Percentiles rank a stretch among this genome's conserved stretches.
These are phyloP conservation scores for Pseudogymnoascus sp. DNA, from an alignment of 2,329 filamentous ascomycete species.

Conservation along the genomic window DNA sequence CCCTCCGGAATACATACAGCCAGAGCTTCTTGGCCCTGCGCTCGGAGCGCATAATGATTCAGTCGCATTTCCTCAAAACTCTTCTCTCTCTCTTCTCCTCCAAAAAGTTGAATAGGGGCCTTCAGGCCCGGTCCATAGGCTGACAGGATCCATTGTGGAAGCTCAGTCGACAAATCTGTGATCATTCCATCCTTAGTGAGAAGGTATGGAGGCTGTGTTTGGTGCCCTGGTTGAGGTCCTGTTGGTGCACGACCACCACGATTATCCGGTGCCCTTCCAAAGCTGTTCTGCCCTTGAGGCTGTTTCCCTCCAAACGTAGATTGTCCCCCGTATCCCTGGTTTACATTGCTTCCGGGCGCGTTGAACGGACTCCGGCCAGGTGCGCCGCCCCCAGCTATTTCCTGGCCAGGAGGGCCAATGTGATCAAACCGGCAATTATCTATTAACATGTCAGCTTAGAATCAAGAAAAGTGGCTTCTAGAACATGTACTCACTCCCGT, in stretches of 20 bases:
- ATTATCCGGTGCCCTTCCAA: conserved; percentile 2
- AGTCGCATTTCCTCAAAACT: conserved; percentile 81
- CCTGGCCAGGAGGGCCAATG: conserved; percentile 11
- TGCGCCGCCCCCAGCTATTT: neutral
- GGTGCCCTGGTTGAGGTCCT: neutral
- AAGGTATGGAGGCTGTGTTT: conserved; percentile 20
- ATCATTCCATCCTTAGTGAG: conserved; percentile 44
- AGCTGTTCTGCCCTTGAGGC: conserved; percentile 16
- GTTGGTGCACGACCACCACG: conserved; percentile 12
- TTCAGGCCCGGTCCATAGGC: conserved; percentile 72
- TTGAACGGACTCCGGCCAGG: conserved; percentile 15
- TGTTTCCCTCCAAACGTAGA: conserved; percentile 10
- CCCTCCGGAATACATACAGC: conserved; percentile 23
- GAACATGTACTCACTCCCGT: conserved; percentile 43
- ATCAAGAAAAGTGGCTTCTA: neutral
- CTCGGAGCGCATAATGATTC: conserved; percentile 55
- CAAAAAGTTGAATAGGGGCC: conserved; percentile 74
- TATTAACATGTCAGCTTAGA: conserved; percentile 23
- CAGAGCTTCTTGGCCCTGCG: conserved; percentile 24
- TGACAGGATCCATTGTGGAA: conserved; percentile 78
- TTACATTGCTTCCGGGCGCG: conserved; percentile 17
- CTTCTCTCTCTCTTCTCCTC: conserved; percentile 68
- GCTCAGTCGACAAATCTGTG: conserved; percentile 59
- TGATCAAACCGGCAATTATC: conserved; percentile 49
- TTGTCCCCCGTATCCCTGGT: conserved; percentile 10